These are phyloP conservation scores for Anthoceros angustus DNA, from an alignment of 225 moss, liverwort and hornwort species.

Conservation along the genomic window DNA sequence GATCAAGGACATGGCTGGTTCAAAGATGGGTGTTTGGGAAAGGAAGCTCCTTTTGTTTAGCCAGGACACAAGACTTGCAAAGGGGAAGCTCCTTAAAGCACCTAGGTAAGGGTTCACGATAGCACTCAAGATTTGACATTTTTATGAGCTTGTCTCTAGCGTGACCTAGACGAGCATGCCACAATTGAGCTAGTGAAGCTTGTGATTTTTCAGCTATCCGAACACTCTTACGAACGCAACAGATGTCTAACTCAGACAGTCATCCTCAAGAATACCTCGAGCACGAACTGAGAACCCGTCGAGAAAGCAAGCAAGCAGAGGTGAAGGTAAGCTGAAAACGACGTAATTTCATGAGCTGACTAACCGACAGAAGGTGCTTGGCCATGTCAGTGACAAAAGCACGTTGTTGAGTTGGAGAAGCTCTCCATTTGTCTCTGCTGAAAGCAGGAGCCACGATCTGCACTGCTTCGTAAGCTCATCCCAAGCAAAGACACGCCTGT, in stretches of 20 bases:
- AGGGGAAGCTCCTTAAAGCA: too few species aligned
- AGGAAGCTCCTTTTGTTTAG: background rate
- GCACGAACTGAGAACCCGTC: background rate
- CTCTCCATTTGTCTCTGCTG: too few species aligned
- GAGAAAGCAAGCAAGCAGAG: too few species aligned
- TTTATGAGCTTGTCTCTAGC: too few species aligned
- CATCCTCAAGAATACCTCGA: background rate
- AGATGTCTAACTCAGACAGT: background rate
- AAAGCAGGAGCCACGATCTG: too few species aligned
- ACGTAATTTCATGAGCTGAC: background rate
- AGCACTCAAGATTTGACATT: too few species aligned
- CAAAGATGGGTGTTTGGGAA: background rate
- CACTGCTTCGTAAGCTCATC: too few species aligned
- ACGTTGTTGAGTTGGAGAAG: background rate
- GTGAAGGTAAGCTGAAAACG: background rate
- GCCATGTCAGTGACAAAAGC: background rate
- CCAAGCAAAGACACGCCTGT: too few species aligned
- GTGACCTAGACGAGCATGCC: too few species aligned
- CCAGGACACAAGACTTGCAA: background rate
- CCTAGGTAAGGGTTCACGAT: too few species aligned
- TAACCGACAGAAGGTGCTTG: too few species aligned
- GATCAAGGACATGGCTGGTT: background rate
- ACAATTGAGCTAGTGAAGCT: too few species aligned
- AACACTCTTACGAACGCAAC: background rate
- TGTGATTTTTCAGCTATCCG: background rate